Evolutionary conservation across 169 alveolate genomes (phyloP), one percentile per base, ranked within the genome.

Genomic region (Toxoplasma gondii): DNA sequence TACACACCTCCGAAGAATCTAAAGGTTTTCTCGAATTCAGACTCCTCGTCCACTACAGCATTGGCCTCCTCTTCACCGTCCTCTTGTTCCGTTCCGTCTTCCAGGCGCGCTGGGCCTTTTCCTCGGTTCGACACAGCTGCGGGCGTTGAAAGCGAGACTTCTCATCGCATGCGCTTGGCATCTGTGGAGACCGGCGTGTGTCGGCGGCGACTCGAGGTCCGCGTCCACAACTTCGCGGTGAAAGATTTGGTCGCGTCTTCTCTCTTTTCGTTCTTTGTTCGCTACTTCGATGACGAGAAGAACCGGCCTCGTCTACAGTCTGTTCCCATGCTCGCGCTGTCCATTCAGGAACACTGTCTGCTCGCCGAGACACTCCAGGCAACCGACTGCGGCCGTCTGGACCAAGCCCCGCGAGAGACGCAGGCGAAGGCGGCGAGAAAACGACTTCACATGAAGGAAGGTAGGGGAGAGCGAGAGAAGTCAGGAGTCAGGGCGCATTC

Each of bases 221-320:
- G 41, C 31, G 29, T 43, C 17, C 54, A 43, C 90, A 49, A 82
- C 69, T 41, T 82, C 64, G n/a, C 44, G 69, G 90, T 82, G 58
- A 12, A 38, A 4, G 90, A 82, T 49, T 27, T 38, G 38, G 90
- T 82, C 41, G 36, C 67, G 2, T 4, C 16, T 31, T 82, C 90
- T 12, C 34, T 82, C 69, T 82, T 82, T 24, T 24, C 90, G n/a
- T 36, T 41, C 90, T 29, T 82, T 29, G 53, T 82, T 64, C 90
- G 41, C 54, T 78, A 78, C 86, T 78, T 9, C 86, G 39, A n/a
- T 12, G 86, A 78, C 45, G 44, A 78, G 22, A 19, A 38, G 86
- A 70, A 27, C 12, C 86, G 86, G 2, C 49, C 45, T 41, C 39
- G 86, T 17, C 39, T 78, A 7, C 22, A 41, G 27, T 78, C 86